Conservation (phyloP, 1,284 basidiomycete genomes). For the Fistulinella cinereoalba region DNA sequence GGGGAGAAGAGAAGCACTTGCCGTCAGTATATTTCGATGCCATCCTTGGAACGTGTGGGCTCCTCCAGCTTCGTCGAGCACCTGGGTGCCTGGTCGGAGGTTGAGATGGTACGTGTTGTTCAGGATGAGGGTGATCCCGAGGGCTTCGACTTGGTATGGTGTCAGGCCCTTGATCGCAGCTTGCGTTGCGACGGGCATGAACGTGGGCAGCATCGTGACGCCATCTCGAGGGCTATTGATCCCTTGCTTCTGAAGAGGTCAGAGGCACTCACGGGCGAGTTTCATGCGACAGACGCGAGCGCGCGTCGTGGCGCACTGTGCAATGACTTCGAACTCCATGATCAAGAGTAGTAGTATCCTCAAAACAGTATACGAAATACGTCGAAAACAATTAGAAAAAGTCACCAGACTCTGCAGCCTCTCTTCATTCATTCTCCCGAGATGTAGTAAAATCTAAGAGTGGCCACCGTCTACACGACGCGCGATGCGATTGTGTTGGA, state of each 20-base stretch:
- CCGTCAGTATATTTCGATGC: slow-evolving; percentile 77
- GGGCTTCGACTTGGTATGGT: slow-evolving; percentile 75
- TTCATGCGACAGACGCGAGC: slow-evolving; percentile 78
- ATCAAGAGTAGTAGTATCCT: no score
- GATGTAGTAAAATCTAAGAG: no score
- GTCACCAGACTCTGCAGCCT: no score
- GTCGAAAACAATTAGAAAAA: no score
- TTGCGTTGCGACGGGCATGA: slow-evolving; percentile 90
- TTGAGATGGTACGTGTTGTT: slow-evolving; percentile 88
- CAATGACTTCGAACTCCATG: slow-evolving; percentile 69
- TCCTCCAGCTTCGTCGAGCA: slow-evolving; percentile 70
- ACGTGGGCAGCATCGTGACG: slow-evolving; percentile 76
- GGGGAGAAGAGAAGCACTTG: slow-evolving; percentile 34
- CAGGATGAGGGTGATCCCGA: slow-evolving; percentile 75
- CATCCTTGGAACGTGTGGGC: slow-evolving; percentile 85
- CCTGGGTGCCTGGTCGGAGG: slow-evolving; percentile 70
- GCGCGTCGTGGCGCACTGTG: slow-evolving; percentile 71
- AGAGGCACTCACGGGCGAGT: slow-evolving; percentile 52
- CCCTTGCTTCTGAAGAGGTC: not conserved
- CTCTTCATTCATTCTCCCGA: no score
- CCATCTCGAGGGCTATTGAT: slow-evolving; percentile 48
- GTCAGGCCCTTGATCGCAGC: slow-evolving; percentile 85
- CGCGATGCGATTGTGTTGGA: no score
- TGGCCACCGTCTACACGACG: no score
- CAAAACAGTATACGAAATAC: no score